These are phyloP conservation scores for Mucor racemosus DNA, from an alignment of 371 early-diverging fungal genomes.

Conservation along the genomic window DNA sequence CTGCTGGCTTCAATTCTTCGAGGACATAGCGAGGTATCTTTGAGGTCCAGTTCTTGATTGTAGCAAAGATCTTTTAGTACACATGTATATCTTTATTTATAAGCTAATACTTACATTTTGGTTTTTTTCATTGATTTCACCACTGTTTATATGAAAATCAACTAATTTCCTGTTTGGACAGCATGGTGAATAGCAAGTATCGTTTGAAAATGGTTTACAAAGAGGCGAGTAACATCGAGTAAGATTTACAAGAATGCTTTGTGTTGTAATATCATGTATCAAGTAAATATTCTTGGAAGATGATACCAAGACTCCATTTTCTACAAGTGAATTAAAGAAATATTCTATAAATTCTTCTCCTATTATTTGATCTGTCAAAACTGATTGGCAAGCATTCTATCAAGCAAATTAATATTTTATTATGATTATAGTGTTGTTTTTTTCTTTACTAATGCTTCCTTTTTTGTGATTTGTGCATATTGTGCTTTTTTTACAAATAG, in stretches of 20 bases:
- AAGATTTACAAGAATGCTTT: slow-evolving; percentile 13
- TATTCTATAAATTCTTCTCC: slow-evolving; percentile 6
- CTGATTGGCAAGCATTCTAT: slow-evolving; percentile 19
- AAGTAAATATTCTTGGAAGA: slow-evolving; percentile 16
- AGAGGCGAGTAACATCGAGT: slow-evolving; percentile 22
- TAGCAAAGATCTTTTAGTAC: neutral
- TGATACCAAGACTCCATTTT: slow-evolving; percentile 10
- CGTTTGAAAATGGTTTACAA: slow-evolving; percentile 1
- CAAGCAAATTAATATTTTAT: no score
- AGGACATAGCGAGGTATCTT: slow-evolving; percentile 21
- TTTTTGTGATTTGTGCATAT: slow-evolving; percentile 28
- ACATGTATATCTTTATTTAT: neutral
- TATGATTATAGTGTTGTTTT: neutral
- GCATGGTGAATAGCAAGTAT: slow-evolving; percentile 20
- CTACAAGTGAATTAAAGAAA: slow-evolving; percentile 14
- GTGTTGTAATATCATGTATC: slow-evolving; percentile 11
- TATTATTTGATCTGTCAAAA: slow-evolving; percentile 9
- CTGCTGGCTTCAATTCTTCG: slow-evolving; percentile 10
- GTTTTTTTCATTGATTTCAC: neutral
- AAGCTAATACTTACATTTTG: neutral
- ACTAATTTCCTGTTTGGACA: slow-evolving; percentile 8
- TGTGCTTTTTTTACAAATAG: slow-evolving; percentile 23
- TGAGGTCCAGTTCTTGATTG: neutral
- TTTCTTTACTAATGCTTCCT: slow-evolving; percentile 24
- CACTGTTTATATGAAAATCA: slow-evolving; percentile 5